These are phyloP conservation scores for Pterocarpus macrocarpus DNA, from an alignment of 306 rosid species.

Conservation along the genomic window DNA sequence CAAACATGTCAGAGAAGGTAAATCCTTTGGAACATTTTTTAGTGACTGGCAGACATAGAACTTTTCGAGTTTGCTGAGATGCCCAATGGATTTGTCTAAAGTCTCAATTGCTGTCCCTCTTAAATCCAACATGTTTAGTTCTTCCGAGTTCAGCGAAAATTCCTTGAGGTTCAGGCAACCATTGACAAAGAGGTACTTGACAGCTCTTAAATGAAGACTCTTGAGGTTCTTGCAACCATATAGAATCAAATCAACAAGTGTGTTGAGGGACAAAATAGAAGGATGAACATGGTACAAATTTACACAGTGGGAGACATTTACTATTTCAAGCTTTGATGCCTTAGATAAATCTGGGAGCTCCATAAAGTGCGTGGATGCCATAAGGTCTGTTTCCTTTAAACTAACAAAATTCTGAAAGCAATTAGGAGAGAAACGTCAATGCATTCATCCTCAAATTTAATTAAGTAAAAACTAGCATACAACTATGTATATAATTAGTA, in stretches of 20 bases:
- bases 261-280: constrained; percentile 4
- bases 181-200: fast-evolving
- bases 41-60: constrained; percentile 4
- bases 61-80: constrained; percentile 13
- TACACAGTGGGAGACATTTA: neutral
- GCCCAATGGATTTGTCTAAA: constrained; percentile 21
- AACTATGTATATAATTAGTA: neutral
- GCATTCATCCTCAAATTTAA: neutral
- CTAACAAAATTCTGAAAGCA: neutral
- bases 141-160: neutral
- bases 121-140: neutral
- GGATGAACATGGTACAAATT: constrained; percentile 5
- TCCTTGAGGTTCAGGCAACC: constrained; percentile 26
- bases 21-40: constrained; percentile 5
- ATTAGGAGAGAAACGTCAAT: neutral
- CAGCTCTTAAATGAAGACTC: constrained; percentile 12
- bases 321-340: constrained; percentile 31
- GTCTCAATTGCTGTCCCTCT: constrained; percentile 21
- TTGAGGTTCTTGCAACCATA: neutral
- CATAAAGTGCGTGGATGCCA: neutral
- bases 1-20: constrained; percentile 23
- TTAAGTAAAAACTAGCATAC: no score
- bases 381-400: neutral
- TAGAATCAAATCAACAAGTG: neutral
- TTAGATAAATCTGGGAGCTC: constrained; percentile 2